Conservation (phyloP, 495 filamentous ascomycete species). For the Acidiella bohemica region DNA sequence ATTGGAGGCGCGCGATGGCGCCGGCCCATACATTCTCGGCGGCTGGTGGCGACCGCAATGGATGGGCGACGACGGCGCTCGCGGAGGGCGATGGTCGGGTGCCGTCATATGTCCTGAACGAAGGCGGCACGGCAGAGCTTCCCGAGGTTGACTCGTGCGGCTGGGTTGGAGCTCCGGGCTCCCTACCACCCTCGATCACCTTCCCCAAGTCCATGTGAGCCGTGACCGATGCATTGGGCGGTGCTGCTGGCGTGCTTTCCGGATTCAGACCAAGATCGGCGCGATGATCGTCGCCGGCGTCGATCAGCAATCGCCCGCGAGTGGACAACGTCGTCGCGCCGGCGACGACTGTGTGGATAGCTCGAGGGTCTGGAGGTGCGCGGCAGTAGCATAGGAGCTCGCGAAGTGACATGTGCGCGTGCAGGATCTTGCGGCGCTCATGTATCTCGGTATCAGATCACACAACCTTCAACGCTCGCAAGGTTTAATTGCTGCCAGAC, state of each 20-base stretch:
- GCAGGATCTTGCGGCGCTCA: not conserved
- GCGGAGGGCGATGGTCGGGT: no score
- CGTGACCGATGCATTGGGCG: no score
- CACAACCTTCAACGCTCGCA: no score
- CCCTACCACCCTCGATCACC: slow-evolving; percentile 2
- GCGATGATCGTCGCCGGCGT: not conserved
- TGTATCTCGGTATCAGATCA: no score
- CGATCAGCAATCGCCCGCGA: no score
- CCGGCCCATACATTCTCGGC: slow-evolving; percentile 13
- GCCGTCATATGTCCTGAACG: not conserved
- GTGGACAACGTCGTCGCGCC: no score
- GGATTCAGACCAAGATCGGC: not conserved
- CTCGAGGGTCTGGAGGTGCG: no score
- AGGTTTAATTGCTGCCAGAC: no score
- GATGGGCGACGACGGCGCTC: no score
- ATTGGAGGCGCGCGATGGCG: slow-evolving; percentile 26
- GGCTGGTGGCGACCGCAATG: not conserved
- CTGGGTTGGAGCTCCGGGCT: not conserved
- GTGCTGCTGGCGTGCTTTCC: slow-evolving; percentile 1
- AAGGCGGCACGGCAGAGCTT: not conserved
- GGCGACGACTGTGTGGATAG: no score
- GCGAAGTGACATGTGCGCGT: slow-evolving; percentile 5
- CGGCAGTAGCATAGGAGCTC: no score
- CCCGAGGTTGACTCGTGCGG: not conserved
- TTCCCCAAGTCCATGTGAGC: slow-evolving; percentile 5